Conservation (phyloP, 441 rosid genomes). For the Arabidopsis hybrid region DNA sequence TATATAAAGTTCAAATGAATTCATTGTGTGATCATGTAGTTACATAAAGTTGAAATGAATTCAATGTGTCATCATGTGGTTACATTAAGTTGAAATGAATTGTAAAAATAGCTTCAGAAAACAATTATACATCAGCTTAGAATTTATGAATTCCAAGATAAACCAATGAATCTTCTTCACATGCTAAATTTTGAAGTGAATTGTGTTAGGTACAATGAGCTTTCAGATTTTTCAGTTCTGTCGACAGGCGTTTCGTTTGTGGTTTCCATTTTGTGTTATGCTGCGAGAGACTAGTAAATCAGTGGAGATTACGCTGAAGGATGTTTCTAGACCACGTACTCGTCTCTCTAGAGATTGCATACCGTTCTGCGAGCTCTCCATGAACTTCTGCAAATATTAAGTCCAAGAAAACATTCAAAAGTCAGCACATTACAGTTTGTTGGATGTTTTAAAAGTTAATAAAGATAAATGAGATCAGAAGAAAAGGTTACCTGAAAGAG, state of each 20-base stretch:
- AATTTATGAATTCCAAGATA: constrained; percentile 13
- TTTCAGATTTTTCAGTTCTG: constrained; percentile 38
- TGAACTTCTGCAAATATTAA: constrained; percentile 63
- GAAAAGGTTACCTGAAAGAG: constrained; percentile 71
- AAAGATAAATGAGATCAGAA: not conserved
- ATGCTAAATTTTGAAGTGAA: constrained; percentile 14
- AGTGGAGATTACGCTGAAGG: constrained; percentile 80
- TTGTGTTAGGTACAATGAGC: constrained; percentile 17
- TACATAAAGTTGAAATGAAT: constrained; percentile 16
- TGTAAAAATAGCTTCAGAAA: too few species aligned
- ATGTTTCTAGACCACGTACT: constrained; percentile 87
- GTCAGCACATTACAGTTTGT: constrained; percentile 11
- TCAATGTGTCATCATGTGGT: not conserved
- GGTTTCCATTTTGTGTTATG: constrained; percentile 67
- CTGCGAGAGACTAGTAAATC: constrained; percentile 57
- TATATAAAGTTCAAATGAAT: too few species aligned
- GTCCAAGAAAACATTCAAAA: constrained; percentile 21
- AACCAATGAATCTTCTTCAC: constrained; percentile 10
- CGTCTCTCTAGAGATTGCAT: constrained; percentile 81
- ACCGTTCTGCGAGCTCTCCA: constrained; percentile 86
- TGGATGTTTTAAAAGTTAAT: not conserved
- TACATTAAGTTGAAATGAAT: constrained; percentile 18
- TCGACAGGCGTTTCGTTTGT: constrained; percentile 48
- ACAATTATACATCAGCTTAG: constrained; percentile 21
- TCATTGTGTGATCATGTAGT: not conserved